Evolutionary conservation across 1,139 yeast species (phyloP), one percentile per base, ranked within the genome.

Genomic region (Taiozyma sp.): DNA sequence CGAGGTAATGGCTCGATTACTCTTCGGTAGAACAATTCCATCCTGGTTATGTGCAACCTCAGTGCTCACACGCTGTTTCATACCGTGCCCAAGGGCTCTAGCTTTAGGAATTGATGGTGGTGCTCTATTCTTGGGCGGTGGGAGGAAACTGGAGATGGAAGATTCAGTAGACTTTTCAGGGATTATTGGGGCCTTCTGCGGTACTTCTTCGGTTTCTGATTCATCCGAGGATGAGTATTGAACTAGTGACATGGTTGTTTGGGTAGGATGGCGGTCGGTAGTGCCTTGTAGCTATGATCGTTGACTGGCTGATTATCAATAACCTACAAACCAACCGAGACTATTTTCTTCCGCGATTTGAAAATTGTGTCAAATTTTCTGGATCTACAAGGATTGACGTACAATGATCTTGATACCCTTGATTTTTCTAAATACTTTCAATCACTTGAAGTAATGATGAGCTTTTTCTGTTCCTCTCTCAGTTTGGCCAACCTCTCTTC

Each of bases 61-160:
- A 1, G 55, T 43, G 35, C 48, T 51, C 10, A 56, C 50, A 7
- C 50, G 52, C 44, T 47, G 52, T 46, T 47, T 57, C 35, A 53
- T 48, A 3, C 56, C 61, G 14, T 49, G 51, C 2, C 62, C 63
- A 2, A 60, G 44, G 1, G 53, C 50, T 35, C 54, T 47, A 3
- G 56, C 56, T 24, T 53, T 50, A 3, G 46, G 28, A 30, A 45
- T 43, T 22, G 44, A 51, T 16, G 19, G 14, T 16, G 51, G 50
- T 8, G 43, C 46, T 41, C 56, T 50, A 42, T 55, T 54, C 50
- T 55, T 56, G 21, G 64, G 64, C 7, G 56, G 50, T 8, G 64
- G 64, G 3, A 61, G 52, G 48, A 57, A 59, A 24, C 54, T 56
- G 10, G 60, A 54, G 26, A 61, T 61, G 21, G 62, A 61, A 16